Base-by-base conservation (phyloP, 2,329 filamentous ascomycete genomes). In the Fusarium duplospermum region DNA sequence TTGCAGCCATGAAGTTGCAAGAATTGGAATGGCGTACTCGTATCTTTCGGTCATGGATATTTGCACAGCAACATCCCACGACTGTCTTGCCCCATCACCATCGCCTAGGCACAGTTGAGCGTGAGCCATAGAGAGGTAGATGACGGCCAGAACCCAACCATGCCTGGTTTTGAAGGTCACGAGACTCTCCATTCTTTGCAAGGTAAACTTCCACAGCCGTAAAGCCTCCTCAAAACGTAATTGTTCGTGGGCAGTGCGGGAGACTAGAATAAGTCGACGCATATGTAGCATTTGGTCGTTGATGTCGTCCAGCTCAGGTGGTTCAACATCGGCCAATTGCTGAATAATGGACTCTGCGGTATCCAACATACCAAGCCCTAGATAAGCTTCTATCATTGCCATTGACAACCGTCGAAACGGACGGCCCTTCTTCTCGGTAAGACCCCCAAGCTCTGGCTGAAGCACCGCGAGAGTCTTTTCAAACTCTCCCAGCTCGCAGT, bases 251-350 rank as follows among this genome's bases (percentile, higher is more conserved):
- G 69, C 62, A 0, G 76, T 69, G 0, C 81, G 78, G 1, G 81
- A 80, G 3, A 60, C 66, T 4, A 77, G 69, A 18, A 82, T 67
- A 0, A 81, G 11, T 0, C 77, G 71, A 0, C 81, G 80, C 63
- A 82, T 81, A 2, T 78, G 77, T 0, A 82, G 67, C 5, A 81
- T 73, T 45, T 82, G 79, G 4, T 82, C 80, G 16, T 81, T 77
- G 0, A 82, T 59, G 8, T 82, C 79, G 18, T 82, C 77, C 6
- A 79, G 50, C 18, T 76, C 74, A 0, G 69, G 65, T 0, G 80
- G 80, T 5, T 78, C 76, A 0, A 71, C 62, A 0, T 66, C 59
- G 0, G 65, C 58, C 0, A 81, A 57, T 0, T 76, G 65, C 2
- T 68, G n/a, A 0, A 82, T 67, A 1, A 74, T 50, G 0, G 63